phyloP scores from a whole-genome alignment of 768 basidiomycete genomes.

The Amanita polypyramis region DNA sequence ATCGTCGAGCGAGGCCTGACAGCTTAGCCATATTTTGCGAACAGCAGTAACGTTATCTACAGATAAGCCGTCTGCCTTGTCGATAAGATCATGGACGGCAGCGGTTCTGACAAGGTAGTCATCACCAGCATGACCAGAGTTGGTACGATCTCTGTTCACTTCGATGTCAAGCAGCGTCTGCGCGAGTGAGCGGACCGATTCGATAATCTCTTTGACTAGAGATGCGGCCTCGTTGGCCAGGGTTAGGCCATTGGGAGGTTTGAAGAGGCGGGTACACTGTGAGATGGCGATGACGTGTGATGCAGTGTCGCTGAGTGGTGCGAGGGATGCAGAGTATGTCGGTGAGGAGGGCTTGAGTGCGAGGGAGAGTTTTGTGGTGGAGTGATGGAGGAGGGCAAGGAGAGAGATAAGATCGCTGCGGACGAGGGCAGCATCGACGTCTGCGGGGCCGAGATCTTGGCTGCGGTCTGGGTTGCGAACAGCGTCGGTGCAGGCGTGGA shows the following conservation, averaged over 20 bases:
- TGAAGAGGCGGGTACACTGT: conserved; percentile 39
- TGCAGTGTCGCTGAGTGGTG: conserved; percentile 43
- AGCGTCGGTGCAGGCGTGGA: conserved; percentile 24
- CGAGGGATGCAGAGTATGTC: conserved; percentile 37
- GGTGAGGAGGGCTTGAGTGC: conserved; percentile 49
- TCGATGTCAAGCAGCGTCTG: conserved; percentile 32
- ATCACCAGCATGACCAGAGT: conserved; percentile 21
- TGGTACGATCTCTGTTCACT: conserved; percentile 10
- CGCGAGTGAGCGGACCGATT: conserved; percentile 31
- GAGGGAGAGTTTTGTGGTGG: conserved; percentile 53
- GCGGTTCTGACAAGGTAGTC: conserved; percentile 49
- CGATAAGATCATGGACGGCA: conserved; percentile 51
- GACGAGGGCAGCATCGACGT: conserved; percentile 19
- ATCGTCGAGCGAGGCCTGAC: conserved; percentile 52
- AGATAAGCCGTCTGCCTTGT: conserved; percentile 42
- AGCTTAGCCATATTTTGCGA: conserved; percentile 34
- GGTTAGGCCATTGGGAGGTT: conserved; percentile 32
- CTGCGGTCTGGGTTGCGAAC: not conserved
- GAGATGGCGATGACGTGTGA: conserved; percentile 37
- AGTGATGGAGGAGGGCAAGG: conserved; percentile 43
- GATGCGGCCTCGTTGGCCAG: conserved; percentile 33
- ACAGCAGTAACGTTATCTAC: conserved; percentile 50
- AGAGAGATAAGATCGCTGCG: conserved; percentile 48
- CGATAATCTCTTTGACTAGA: conserved; percentile 31
- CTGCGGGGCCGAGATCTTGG: not conserved